Base-by-base conservation (phyloP, 1,139 yeast species). In the Pichia sp. region DNA sequence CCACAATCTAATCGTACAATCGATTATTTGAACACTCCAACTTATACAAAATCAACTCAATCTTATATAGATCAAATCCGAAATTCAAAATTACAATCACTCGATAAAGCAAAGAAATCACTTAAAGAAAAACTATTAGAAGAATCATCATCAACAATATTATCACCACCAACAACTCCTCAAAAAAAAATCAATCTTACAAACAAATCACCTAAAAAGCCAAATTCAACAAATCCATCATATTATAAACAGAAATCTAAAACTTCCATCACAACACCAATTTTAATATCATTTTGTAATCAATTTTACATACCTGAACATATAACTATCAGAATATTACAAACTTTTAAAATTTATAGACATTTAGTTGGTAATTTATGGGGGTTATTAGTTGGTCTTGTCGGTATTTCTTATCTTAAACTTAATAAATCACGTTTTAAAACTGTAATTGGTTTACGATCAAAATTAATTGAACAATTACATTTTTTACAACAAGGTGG, bases 341-440 rank as follows among this genome's bases (percentile, higher is more conserved):
- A 68, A 30, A 71, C 79, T 0, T 80, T 72, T 49, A 61, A 68
- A 30, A 60, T 65, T 3, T 76, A 76, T 49, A 67, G 71, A 33
- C 69, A 71, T 37, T 74, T 75, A 49, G 71, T 79, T 39, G 72
- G 72, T 37, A 76, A 72, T 43, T 81, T 79, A 34, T 81, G 88
- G 85, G 74, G 78, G 14, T 58, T 81, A 23, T 74, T 81, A 1
- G 78, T 84, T 56, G 89, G 88, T 0, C 57, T 81, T 47, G 67
- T 80, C 1, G 67, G 79, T 33, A 72, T 80, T 6, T 78, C 80
- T 12, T 78, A 76, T 40, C 62, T 68, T 12, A 63, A 79, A 12
- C 67, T 80, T 28, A 77, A 78, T 54, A 70, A 72, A 45, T 64
- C 64, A 20, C 55, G 68, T 23, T 59, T 79, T 15, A 56, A 62